Base-by-base conservation (phyloP, 1,139 yeast species). In the Yamadazyma diospyri region DNA sequence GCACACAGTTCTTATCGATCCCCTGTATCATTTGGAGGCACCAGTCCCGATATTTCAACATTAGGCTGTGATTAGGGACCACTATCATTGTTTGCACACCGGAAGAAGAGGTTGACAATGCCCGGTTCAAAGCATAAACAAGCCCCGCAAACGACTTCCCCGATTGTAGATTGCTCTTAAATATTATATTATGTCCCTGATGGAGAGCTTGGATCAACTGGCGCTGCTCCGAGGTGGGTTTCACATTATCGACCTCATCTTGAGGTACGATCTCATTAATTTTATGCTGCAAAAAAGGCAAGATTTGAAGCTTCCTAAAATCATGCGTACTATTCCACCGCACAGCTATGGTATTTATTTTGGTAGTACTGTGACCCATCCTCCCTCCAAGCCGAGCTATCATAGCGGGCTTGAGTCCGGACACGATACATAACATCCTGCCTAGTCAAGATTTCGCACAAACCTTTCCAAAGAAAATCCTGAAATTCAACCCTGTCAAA, bases 111-210 rank as follows among this genome's bases (percentile, higher is more conserved):
- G 32, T 11, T 17, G 38, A 0, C 51, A 58, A 38, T 1, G 56
- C 32, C n/a, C 36, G 30, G 29, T 59, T 53, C 25, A 61, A 38
- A 1, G 54, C 50, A 35, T 57, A 48, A 1, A 48, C 24, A 3
- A 58, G 40, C n/a, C 53, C 25, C 0, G 53, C 50, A 22, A 55
- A 42, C 1, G 59, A 43, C 32, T 59, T 61, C 1, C 67, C 66
- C 1, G 58, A 38, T 16, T 43, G 44, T 1, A 51, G 30, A 32
- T 40, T 39, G 14, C 27, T 19, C 27, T 32, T 33, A 16, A 33
- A 11, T 15, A 40, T 31, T 53, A 55, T 25, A 45, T 50, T 15
- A 40, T 45, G 4, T 53, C 46, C 11, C 41, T 41, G 16, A 53
- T 29, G 20, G 9, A 39, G 42, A 5, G 47, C 41, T 2, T 54